Evolutionary conservation across 305 asterid genomes (phyloP).

Genomic region (Petunia hybrid): DNA sequence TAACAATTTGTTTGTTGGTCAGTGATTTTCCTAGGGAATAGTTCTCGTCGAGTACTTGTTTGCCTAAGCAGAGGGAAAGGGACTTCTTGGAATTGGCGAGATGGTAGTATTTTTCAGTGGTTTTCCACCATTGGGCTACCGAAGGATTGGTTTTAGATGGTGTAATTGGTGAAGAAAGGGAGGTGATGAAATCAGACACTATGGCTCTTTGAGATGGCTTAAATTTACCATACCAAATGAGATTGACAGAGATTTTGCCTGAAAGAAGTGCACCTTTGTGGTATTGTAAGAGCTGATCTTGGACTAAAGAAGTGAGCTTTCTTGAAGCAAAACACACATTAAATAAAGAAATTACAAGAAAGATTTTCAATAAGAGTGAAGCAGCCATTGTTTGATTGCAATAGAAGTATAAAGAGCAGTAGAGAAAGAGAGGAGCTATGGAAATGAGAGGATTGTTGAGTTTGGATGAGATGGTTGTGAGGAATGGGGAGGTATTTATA

Average conservation of each 20-base stretch:
- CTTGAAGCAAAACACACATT: slow-evolving; percentile 33
- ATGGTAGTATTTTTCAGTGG: slow-evolving; percentile 58
- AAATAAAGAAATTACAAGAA: background rate
- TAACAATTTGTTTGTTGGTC: slow-evolving; percentile 50
- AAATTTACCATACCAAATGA: slow-evolving; percentile 79
- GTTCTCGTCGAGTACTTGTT: slow-evolving; percentile 50
- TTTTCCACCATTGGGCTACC: slow-evolving; percentile 69
- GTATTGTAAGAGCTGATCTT: slow-evolving; percentile 35
- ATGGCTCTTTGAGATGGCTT: slow-evolving; percentile 66
- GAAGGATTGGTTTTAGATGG: slow-evolving; percentile 51
- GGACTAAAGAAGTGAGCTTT: slow-evolving; percentile 25
- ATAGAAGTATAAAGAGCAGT: background rate
- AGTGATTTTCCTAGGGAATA: slow-evolving; percentile 69
- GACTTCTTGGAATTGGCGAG: slow-evolving; percentile 52
- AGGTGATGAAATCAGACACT: slow-evolving; percentile 64
- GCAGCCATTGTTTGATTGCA: slow-evolving; percentile 15
- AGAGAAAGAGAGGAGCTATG: background rate
- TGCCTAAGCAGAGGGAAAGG: slow-evolving; percentile 50
- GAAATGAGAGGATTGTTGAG: background rate
- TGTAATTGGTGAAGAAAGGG: slow-evolving; percentile 42
- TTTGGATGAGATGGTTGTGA: slow-evolving; percentile 5
- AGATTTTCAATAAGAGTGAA: background rate
- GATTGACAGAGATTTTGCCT: slow-evolving; percentile 61
- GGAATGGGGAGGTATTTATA: slow-evolving; percentile 25
- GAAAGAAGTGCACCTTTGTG: slow-evolving; percentile 59